These are phyloP conservation scores for Nitzschia sp. DNA, from an alignment of 108 stramenopile genomes.

Conservation along the genomic window DNA sequence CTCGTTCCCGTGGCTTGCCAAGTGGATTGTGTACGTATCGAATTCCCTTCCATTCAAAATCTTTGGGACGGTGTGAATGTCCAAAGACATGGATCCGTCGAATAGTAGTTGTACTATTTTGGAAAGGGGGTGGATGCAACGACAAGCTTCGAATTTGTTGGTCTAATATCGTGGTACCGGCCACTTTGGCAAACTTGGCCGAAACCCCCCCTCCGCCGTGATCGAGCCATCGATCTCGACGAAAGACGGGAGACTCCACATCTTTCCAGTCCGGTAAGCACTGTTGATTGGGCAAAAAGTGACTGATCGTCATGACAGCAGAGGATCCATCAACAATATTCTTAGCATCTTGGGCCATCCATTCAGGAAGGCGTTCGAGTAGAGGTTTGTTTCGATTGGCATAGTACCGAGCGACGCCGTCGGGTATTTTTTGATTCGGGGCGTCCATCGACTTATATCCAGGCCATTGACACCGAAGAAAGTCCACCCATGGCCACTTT, in stretches of 20 bases:
- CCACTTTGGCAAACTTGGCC: slow-evolving; percentile 72
- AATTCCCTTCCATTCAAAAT: slow-evolving; percentile 52
- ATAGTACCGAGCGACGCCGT: slow-evolving; percentile 41
- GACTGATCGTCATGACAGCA: slow-evolving; percentile 50
- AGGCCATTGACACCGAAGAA: slow-evolving; percentile 50
- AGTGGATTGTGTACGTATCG: slow-evolving; percentile 68
- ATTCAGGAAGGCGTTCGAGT: slow-evolving; percentile 2
- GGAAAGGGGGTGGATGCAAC: background rate
- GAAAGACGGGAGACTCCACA: slow-evolving; percentile 17
- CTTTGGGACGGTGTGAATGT: slow-evolving; percentile 69
- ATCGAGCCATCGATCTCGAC: slow-evolving; percentile 49
- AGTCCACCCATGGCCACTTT: slow-evolving; percentile 64
- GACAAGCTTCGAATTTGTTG: slow-evolving; percentile 49
- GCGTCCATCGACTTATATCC: slow-evolving; percentile 1
- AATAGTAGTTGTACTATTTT: background rate
- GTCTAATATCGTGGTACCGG: slow-evolving; percentile 47
- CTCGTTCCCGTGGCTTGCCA: slow-evolving; percentile 60
- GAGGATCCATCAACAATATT: background rate
- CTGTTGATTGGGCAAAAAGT: slow-evolving; percentile 59
- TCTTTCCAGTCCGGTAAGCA: slow-evolving; percentile 67
- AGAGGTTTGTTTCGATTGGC: slow-evolving; percentile 17
- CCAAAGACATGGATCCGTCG: slow-evolving; percentile 61
- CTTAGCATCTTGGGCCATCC: background rate
- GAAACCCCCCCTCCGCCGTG: slow-evolving; percentile 53
- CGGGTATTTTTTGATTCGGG: slow-evolving; percentile 37